phyloP scores from a whole-genome alignment of 208 protist species.

The Trichomonas gallinae region DNA sequence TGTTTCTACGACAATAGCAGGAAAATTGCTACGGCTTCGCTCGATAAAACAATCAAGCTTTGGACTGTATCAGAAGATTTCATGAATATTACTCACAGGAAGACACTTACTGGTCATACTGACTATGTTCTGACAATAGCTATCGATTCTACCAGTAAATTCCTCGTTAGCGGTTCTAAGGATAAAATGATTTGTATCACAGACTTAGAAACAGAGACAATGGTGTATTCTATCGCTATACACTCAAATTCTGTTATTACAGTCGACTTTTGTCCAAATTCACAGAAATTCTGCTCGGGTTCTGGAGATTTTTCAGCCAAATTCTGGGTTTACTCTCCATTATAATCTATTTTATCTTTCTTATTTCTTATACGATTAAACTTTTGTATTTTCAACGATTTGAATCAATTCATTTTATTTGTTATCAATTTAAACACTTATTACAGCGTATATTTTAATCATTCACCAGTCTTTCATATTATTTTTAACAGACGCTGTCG shows the following conservation, averaged over 20 bases:
- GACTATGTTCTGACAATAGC: not conserved
- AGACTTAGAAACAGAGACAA: not conserved
- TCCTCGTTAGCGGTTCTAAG: not conserved
- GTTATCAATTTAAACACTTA: too few relatives aligned
- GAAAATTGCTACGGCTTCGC: not conserved
- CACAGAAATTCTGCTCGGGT: not conserved
- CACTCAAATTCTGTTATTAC: not conserved
- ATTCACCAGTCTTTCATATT: too few relatives aligned
- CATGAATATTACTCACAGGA: not conserved
- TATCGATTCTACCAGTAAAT: not conserved
- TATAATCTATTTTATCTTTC: not conserved
- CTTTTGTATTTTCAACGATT: too few relatives aligned
- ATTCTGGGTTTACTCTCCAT: not conserved
- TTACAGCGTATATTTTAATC: too few relatives aligned
- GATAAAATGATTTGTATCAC: not conserved
- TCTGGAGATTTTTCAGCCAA: not conserved
- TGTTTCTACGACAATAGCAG: not conserved
- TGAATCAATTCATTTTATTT: too few relatives aligned
- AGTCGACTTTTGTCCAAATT: not conserved
- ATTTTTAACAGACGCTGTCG: too few relatives aligned
- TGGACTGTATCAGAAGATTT: not conserved
- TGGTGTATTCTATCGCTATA: not conserved
- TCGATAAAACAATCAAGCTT: not conserved
- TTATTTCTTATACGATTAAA: too few relatives aligned
- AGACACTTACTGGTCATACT: not conserved